Base-by-base conservation (phyloP, 2,329 filamentous ascomycete genomes). In the Nemania sp. region DNA sequence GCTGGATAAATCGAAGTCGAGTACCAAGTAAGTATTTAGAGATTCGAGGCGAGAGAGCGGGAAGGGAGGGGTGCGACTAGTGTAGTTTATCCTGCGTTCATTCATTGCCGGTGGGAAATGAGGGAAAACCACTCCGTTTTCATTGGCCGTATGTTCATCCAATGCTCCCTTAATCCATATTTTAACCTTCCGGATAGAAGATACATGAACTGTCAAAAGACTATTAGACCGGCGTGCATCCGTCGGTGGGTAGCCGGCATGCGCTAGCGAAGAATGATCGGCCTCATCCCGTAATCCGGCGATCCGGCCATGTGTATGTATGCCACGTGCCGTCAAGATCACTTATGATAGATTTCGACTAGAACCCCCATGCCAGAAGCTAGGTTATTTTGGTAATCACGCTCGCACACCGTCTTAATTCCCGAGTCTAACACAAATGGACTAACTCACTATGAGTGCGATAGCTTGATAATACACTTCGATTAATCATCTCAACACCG, bases 1-100 rank as follows among this genome's bases (percentile, higher is more conserved):
- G 20, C n/a, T 55, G 62, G 56, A 27, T 65, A 60, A 65, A 65
- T 65, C 4, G 8, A 32, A 32, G 29, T 32, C 38, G 26, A 29
- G 27, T n/a, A 15, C 27, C 15, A 59, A 7, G 26, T 18, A 22
- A n/a, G 20, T 38, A 20, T n/a, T n/a, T n/a, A n/a, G n/a, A n/a
- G n/a, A n/a, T n/a, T n/a, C n/a, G 15, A 29, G 26, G 29, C 3
- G 35, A 41, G 24, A 20, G n/a, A 26, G 8, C 41, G 20, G 22
- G 22, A 41, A 6, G 26, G 26, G 35, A 18, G 5, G 15, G 26
- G 32, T 41, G 35, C 15, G 13, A 41, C 7, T 41, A 41, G 35
- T 41, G 29, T 8, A 32, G 8, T 32, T 32, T 8, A 32, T 8
- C 5, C 29, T 8, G 29, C 8, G 5, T 8, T 32, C 29, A 32